Conservation (phyloP, 768 basidiomycete genomes). For the Hygrocybe coccinea region DNA sequence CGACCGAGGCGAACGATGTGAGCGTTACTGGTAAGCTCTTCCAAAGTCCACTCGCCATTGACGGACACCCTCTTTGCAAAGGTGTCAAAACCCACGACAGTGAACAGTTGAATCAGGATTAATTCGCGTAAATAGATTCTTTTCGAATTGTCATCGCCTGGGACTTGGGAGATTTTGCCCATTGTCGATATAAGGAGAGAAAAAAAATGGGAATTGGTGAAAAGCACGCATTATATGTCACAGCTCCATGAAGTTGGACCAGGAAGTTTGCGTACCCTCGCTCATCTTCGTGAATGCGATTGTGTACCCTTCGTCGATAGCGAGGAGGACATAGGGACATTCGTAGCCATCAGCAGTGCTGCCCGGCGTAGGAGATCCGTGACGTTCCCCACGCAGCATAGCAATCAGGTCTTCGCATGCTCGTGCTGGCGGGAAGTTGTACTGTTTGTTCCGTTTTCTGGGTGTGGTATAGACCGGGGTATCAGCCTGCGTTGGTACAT, state of each 20-base stretch:
- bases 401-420: background rate
- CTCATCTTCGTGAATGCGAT: background rate
- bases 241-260: constrained; percentile 5
- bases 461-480: background rate
- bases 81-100: constrained; percentile 1
- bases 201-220: background rate
- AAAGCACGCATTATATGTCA: background rate
- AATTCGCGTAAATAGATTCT: background rate
- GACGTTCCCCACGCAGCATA: background rate
- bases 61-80: background rate
- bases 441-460: background rate
- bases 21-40: background rate
- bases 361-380: background rate
- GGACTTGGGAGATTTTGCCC: constrained; percentile 6
- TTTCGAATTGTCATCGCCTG: background rate
- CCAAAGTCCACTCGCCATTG: background rate
- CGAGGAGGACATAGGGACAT: background rate
- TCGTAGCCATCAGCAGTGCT: background rate
- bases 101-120: constrained; percentile 1
- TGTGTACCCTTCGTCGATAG: constrained; percentile 3
- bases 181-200: constrained; percentile 10
- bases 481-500: background rate
- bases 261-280: background rate
- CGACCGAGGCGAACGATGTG: background rate
- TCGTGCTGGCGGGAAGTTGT: background rate